Conservation (phyloP, 129 eudicot genomes). For the Flaveria bidentis region DNA sequence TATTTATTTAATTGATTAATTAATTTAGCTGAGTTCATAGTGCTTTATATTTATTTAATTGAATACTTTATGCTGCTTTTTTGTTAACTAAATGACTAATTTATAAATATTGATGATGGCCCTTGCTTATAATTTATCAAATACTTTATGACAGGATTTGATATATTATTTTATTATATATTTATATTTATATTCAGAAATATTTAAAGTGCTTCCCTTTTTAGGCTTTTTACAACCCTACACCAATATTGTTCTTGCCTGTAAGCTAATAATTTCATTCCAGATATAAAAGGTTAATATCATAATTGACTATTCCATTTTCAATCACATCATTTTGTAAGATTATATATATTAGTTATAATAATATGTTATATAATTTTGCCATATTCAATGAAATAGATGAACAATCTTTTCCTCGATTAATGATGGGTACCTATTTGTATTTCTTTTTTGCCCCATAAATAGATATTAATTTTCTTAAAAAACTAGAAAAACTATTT, state of each 20-base stretch:
- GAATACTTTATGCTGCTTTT: no score
- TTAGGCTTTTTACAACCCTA: not conserved
- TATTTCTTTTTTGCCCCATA: not conserved
- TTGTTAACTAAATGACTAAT: no score
- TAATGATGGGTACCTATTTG: not conserved
- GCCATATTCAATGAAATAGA: not conserved
- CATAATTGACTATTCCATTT: not conserved
- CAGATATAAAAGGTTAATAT: not conserved
- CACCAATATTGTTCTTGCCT: not conserved
- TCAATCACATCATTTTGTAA: not conserved
- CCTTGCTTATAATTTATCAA: no score
- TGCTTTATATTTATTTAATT: no score
- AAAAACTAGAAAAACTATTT: not conserved
- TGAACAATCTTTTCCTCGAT: not conserved
- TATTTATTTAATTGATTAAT: not conserved
- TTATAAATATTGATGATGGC: no score
- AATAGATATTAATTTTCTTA: not conserved
- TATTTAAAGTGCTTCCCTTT: constrained; percentile 13
- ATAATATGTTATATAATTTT: not conserved
- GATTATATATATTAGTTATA: not conserved
- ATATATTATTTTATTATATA: no score
- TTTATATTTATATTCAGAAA: not conserved
- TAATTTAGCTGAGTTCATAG: no score
- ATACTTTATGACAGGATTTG: no score
- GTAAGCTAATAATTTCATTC: not conserved